Evolutionary conservation across 2,329 filamentous ascomycete species (phyloP).

Genomic region (Hymenotorrendiella dingleyae): DNA sequence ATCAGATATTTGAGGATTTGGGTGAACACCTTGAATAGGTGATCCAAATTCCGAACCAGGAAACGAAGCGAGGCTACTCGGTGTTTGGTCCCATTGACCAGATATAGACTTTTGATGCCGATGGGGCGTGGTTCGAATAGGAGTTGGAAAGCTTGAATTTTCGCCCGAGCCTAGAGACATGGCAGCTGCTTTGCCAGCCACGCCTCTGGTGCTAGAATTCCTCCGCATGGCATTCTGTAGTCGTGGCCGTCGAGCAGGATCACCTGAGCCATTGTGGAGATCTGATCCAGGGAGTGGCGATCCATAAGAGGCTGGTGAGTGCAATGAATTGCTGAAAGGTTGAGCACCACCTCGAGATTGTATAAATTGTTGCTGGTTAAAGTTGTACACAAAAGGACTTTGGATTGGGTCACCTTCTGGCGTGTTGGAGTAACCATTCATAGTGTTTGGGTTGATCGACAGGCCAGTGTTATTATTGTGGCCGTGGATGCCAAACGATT

Average conservation of each 20-base stretch:
- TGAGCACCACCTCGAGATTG: conserved; percentile 53
- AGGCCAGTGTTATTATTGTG: conserved; percentile 51
- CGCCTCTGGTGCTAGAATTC: conserved; percentile 65
- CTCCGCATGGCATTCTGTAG: conserved; percentile 60
- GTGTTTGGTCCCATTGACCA: conserved; percentile 86
- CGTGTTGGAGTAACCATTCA: conserved; percentile 82
- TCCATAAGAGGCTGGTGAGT: conserved; percentile 46
- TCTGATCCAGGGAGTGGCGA: conserved; percentile 46
- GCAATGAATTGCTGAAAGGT: conserved; percentile 48
- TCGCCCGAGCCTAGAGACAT: conserved; percentile 54
- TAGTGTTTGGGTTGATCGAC: conserved; percentile 57
- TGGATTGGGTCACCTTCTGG: conserved; percentile 89
- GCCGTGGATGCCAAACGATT: conserved; percentile 46
- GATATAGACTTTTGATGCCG: conserved; percentile 77
- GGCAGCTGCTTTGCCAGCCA: conserved; percentile 80
- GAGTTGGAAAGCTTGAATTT: conserved; percentile 66
- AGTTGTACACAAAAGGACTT: conserved; percentile 74
- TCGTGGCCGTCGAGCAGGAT: conserved; percentile 51
- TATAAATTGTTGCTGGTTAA: conserved; percentile 72
- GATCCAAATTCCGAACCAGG: conserved; percentile 86
- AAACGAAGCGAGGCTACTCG: conserved; percentile 77
- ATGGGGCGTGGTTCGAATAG: conserved; percentile 63
- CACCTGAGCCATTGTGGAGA: conserved; percentile 37
- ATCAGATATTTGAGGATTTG: conserved; percentile 74
- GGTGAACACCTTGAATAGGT: conserved; percentile 61